Base-by-base conservation (phyloP, 768 basidiomycete genomes). In the Pilatotrama ljubarskyi region DNA sequence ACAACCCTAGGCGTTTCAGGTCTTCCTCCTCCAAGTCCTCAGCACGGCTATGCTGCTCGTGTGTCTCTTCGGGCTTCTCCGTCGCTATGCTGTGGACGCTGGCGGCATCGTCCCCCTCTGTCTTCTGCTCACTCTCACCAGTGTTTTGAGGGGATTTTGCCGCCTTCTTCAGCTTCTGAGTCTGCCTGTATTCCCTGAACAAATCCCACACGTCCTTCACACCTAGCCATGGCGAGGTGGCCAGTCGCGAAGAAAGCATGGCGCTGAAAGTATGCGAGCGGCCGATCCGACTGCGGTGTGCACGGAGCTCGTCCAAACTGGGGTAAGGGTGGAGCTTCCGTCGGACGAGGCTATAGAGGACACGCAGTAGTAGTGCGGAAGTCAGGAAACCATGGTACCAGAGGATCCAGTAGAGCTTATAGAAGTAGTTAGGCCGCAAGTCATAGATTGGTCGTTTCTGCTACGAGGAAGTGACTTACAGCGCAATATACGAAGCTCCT, bases 311-410 rank as follows among this genome's bases (percentile, higher is more conserved):
- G 26, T 74, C 63, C 14, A 84, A 67, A 18, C 76, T 83, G 9
- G 87, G 86, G 62, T 86, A 83, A 3, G 82, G 76, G 17, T 81
- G 75, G 29, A 87, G 51, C 59, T 76, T 78, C 36, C 79, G 77
- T 38, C 78, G 77, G 29, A 84, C 36, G 47, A 88, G 77, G 40
- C 77, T 65, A 61, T 78, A 81, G 26, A 82, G 65, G 14, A 87
- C 68, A 37, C 77, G 75, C 41, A 82, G 68, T 48, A 86, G 60
- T 24, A 85, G 67, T 8, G 78, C 76, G 13, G 88, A 80, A 13
- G 82, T 73, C 4, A 90, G 75, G 14, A 85, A 66, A 64, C 87
- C 77, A 51, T 81, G 66, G 69, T 81, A 82, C 87, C 87, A 89
- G 15, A 87, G 65, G 36, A 78, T 69, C 88, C 88, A 89, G 63